Evolutionary conservation across 108 stramenopile species (phyloP), one percentile per base, ranked within the genome.

Genomic region (Nitzschia palea): DNA sequence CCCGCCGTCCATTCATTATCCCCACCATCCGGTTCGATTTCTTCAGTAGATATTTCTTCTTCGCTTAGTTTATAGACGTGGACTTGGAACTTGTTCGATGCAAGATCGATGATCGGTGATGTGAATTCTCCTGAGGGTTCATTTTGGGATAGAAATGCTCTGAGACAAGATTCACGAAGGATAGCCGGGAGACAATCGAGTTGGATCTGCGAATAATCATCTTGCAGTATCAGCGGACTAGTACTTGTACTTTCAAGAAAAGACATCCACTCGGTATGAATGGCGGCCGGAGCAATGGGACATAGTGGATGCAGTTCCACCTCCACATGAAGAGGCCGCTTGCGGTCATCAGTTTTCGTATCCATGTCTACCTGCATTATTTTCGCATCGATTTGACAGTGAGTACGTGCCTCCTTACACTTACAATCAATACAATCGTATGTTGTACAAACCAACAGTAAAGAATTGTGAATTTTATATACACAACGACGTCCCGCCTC

Each of bases 1-100:
- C 63, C 84, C 31, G 80, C 68, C 10, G 65, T 67, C 63, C 64
- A 72, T 45, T 85, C 84, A 36, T 79, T 74, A 31, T 68, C 77
- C 1, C 70, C 65, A 42, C 72, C 78, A 15, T 40, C 57, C 25
- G 72, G 71, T 36, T 80, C 77, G 10, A 80, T 44, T 67, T 74
- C 77, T 76, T 80, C 79, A 30, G 45, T 50, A 25, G 32, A 43
- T 17, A 62, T 36, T 58, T 80, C 80, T 62, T 81, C 84, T 17
- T 71, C 55, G 37, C 65, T 73, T n/a, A 85, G 60, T 8, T 56
- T 51, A 48, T 50, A 85, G 18, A 52, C 27, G 30, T 81, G 59
- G 23, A 81, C 56, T 12, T 44, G 44, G 17, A 63, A 12, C 14
- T 33, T 33, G 32, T 48, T 5, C 4, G 55, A 0, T 12, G 15